Conservation (phyloP, 768 basidiomycete genomes). For the Suillus brevipes region DNA sequence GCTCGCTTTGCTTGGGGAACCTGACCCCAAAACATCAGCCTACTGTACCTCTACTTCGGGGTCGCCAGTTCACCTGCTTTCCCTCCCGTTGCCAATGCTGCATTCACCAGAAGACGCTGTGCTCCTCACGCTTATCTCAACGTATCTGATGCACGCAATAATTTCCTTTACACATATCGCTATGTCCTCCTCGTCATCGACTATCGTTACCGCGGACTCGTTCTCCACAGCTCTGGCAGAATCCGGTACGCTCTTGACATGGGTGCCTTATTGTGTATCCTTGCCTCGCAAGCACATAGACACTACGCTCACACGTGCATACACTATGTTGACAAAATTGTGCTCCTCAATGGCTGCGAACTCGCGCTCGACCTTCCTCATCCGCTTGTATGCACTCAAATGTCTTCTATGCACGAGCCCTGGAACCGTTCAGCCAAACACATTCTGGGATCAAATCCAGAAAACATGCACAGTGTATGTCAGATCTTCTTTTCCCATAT, state of each 20-base stretch:
- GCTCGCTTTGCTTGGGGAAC: constrained; percentile 10
- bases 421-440: constrained; percentile 47
- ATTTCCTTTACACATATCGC: constrained; percentile 38
- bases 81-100: constrained; percentile 43
- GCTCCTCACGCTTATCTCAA: constrained; percentile 55
- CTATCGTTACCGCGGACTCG: not conserved
- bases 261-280: constrained; percentile 47
- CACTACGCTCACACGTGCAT: constrained; percentile 57
- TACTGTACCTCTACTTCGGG: not conserved
- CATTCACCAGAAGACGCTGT: constrained; percentile 30
- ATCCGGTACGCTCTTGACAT: constrained; percentile 45
- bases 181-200: constrained; percentile 17
- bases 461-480: constrained; percentile 44
- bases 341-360: constrained; percentile 33
- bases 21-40: not conserved
- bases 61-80: constrained; percentile 33
- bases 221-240: constrained; percentile 34
- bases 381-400: constrained; percentile 47
- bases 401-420: constrained; percentile 48
- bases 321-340: constrained; percentile 48
- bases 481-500: constrained; percentile 20
- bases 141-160: constrained; percentile 59
- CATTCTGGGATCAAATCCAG: constrained; percentile 72
- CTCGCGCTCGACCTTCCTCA: constrained; percentile 28
- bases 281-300: constrained; percentile 58